phyloP scores from a whole-genome alignment of 768 basidiomycete species.

The Pulveroboletus ravenelii region DNA sequence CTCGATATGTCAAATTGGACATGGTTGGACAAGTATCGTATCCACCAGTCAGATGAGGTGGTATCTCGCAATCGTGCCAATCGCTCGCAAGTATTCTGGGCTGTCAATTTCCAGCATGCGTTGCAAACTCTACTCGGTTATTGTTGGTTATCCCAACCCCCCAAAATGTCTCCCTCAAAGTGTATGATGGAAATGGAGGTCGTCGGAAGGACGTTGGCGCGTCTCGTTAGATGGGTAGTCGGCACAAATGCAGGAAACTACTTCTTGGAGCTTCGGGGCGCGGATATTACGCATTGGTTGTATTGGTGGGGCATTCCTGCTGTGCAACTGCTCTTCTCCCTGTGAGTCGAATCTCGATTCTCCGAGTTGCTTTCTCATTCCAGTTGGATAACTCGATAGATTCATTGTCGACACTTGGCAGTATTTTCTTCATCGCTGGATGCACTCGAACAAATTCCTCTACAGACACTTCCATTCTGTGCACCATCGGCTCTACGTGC shows the following conservation, averaged over 20 bases:
- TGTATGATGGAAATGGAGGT: constrained; percentile 43
- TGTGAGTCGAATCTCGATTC: constrained; percentile 52
- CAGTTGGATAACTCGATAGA: constrained; percentile 38
- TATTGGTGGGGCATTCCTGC: constrained; percentile 95
- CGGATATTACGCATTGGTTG: constrained; percentile 50
- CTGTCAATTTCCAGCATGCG: constrained; percentile 82
- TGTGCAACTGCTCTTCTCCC: constrained; percentile 67
- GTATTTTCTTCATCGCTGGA: constrained; percentile 88
- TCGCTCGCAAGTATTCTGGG: constrained; percentile 63
- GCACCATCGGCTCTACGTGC: constrained; percentile 95
- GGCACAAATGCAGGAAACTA: constrained; percentile 38
- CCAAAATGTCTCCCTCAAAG: constrained; percentile 28
- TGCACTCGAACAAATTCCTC: constrained; percentile 88
- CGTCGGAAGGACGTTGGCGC: constrained; percentile 38
- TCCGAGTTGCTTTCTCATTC: neutral
- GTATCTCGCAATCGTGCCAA: constrained; percentile 70
- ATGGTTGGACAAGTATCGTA: constrained; percentile 77
- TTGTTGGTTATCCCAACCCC: constrained; percentile 52
- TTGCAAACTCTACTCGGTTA: constrained; percentile 78
- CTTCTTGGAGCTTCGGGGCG: constrained; percentile 36
- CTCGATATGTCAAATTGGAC: constrained; percentile 76
- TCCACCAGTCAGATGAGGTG: constrained; percentile 85
- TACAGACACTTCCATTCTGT: constrained; percentile 90
- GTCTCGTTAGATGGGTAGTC: constrained; percentile 34
- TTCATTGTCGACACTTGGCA: constrained; percentile 97